These are phyloP conservation scores for Talaromyces trachyspermus DNA, from an alignment of 495 filamentous ascomycete genomes.

Conservation along the genomic window DNA sequence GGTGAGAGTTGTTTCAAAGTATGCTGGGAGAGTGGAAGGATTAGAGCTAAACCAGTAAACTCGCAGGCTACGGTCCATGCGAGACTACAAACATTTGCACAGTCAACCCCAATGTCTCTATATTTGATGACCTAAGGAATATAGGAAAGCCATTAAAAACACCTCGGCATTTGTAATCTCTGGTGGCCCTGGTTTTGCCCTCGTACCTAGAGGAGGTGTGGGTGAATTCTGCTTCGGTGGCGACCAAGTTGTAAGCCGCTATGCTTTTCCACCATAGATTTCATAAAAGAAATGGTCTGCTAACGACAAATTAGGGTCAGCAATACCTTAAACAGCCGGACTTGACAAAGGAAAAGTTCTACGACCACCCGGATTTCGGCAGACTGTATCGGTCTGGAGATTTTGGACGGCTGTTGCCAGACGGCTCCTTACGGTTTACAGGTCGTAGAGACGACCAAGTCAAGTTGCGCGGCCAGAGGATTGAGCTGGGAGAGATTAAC, in stretches of 20 bases:
- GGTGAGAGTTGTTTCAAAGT: too few relatives aligned
- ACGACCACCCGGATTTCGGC: slow-evolving; percentile 58
- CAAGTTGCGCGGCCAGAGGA: slow-evolving; percentile 58
- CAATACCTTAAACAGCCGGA: slow-evolving; percentile 57
- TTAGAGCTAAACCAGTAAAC: slow-evolving; percentile 9
- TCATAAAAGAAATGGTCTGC: not conserved
- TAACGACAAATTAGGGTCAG: slow-evolving; percentile 26
- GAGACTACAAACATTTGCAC: slow-evolving; percentile 74
- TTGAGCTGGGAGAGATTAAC: slow-evolving; percentile 64
- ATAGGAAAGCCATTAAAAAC: slow-evolving; percentile 62
- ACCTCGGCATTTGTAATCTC: slow-evolving; percentile 63
- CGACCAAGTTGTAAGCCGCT: slow-evolving; percentile 51
- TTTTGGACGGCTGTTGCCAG: slow-evolving; percentile 60
- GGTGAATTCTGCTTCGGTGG: slow-evolving; percentile 84
- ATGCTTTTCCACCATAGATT: not conserved
- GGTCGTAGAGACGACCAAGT: slow-evolving; percentile 58
- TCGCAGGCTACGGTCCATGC: slow-evolving; percentile 56
- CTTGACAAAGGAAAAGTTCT: slow-evolving; percentile 51
- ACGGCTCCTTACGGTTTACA: slow-evolving; percentile 56
- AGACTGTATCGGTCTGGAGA: slow-evolving; percentile 67
- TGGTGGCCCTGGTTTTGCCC: slow-evolving; percentile 24
- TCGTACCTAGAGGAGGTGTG: slow-evolving; percentile 57
- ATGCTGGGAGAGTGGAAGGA: slow-evolving; percentile 1
- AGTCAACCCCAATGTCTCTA: slow-evolving; percentile 39
- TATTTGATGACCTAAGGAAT: slow-evolving; percentile 42